phyloP scores from a whole-genome alignment of 108 stramenopile genomes.

The Cyclotella cryptica region DNA sequence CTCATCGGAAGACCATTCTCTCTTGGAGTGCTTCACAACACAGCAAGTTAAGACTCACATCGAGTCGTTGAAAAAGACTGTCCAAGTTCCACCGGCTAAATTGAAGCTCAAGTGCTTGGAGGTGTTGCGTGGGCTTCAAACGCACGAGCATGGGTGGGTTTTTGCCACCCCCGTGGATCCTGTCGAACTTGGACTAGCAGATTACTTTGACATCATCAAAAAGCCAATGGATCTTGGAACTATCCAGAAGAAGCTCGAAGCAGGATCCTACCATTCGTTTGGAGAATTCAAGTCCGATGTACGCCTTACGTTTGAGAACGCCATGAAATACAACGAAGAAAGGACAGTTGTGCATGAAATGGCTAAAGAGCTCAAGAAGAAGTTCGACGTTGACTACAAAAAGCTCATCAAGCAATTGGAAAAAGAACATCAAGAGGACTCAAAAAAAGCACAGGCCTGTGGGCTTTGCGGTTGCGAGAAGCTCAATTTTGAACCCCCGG shows the following conservation, averaged over 20 bases:
- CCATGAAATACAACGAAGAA: slow-evolving; percentile 94
- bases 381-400: slow-evolving; percentile 80
- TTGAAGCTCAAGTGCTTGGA: slow-evolving; percentile 82
- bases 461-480: slow-evolving; percentile 92
- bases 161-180: slow-evolving; percentile 96
- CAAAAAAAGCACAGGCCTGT: slow-evolving; percentile 91
- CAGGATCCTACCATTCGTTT: slow-evolving; percentile 80
- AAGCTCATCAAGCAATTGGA: slow-evolving; percentile 84
- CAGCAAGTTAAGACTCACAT: slow-evolving; percentile 92
- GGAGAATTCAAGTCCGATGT: slow-evolving; percentile 90
- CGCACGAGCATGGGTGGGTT: slow-evolving; percentile 91
- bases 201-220: slow-evolving; percentile 94
- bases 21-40: slow-evolving; percentile 90
- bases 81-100: slow-evolving; percentile 72
- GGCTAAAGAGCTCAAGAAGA: slow-evolving; percentile 87
- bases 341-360: slow-evolving; percentile 94
- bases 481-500: slow-evolving; percentile 95
- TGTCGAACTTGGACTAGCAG: slow-evolving; percentile 87
- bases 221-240: slow-evolving; percentile 98
- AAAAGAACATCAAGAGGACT: slow-evolving; percentile 76
- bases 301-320: slow-evolving; percentile 95
- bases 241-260: slow-evolving; percentile 85
- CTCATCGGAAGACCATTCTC: slow-evolving; percentile 77
- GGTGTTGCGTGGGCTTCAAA: slow-evolving; percentile 85
- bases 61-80: slow-evolving; percentile 79